Evolutionary conservation across 1,284 basidiomycete genomes (phyloP), one percentile per base, ranked within the genome.

Genomic region (Ganoderma resinaceum): DNA sequence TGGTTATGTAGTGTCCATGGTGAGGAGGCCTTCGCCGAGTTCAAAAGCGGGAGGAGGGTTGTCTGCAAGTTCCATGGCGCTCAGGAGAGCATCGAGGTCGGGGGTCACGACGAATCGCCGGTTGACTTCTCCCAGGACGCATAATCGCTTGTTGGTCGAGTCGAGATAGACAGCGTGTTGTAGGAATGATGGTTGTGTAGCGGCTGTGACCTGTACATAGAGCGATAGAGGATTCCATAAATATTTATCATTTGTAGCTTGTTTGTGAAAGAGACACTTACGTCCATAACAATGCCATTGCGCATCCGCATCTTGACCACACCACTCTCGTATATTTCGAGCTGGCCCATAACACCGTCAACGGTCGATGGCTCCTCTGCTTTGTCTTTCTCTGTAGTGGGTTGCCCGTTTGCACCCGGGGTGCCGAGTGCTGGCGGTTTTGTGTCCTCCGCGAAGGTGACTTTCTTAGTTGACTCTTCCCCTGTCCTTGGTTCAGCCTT

Each of bases 71-170:
- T 91, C 89, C 83, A 95, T 85, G 14, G 91, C 89, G n/a, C 83
- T 80, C 7, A 98, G 84, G 55, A 98, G 83, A 2, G 88, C 81
- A 63, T 96, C 93, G 9, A 98, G 83, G 76, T 98, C 90, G 0
- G 96, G 96, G 2, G 95, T 94, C 60, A 93, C 93, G 46, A 95
- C 86, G 74, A 96, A 97, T 67, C 92, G 89, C 76, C 93, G 91
- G 82, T 93, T 91, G 61, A 98, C 87, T 77, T 96, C 93, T 35
- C 96, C 96, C 0, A 98, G 82, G 7, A 96, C 88, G 46, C 86
- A 86, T 16, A 96, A 82, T 11, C 82, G 83, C 72, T 90, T 90
- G 35, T 84, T 81, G 58, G 79, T 79, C 60, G 82, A 76, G 78
- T 98, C 92, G 58, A 97, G 77, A 72, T 91, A 86, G 59, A 95